Base-by-base conservation (phyloP, 2,329 filamentous ascomycete species). In the Fusarium duplospermum region DNA sequence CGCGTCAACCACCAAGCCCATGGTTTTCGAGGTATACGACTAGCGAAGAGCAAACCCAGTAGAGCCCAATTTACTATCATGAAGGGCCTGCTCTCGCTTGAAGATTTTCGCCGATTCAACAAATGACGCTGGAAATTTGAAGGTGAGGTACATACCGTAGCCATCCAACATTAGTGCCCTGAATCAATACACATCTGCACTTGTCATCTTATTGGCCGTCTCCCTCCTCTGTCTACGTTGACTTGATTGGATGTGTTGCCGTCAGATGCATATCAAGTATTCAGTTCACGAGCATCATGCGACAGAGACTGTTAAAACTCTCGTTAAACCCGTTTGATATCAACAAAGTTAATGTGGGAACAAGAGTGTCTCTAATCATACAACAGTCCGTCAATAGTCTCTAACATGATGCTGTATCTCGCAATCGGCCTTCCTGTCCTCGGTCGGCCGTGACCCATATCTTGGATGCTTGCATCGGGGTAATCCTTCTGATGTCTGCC, bases 11-110 rank as follows among this genome's bases (percentile, higher is more conserved):
- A 88, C 86, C 80, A 78, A 85, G 79, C 84, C 87, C 81, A 92
- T 94, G 93, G 92, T 91, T 93, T 89, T 90, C 90, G 91, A 94
- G 94, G 92, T 98, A 98, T 91, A 97, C 93, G 91, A 91, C 89
- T 95, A 90, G 94, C 94, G 93, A 88, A 98, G 88, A 98, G 84
- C 79, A 88, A 96, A 85, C 80, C 82, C 78, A 83, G 83, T 80
- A 81, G 80, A 79, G 83, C 82, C 78, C 78, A 71, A 74, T 75
- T 75, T 78, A 80, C 82, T 86, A 83, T 89, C 86, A 89, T 84
- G 80, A 83, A 67, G 77, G 86, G 84, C 84, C 81, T 82, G 84
- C 84, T 88, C 93, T 95, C 87, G 87, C 92, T 92, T 91, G 93
- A 94, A 96, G 93, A 96, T 91, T 92, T 90, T 89, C 89, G 82